Evolutionary conservation across 345 rosid genomes (phyloP).

Genomic region (Mercurialis annua): DNA sequence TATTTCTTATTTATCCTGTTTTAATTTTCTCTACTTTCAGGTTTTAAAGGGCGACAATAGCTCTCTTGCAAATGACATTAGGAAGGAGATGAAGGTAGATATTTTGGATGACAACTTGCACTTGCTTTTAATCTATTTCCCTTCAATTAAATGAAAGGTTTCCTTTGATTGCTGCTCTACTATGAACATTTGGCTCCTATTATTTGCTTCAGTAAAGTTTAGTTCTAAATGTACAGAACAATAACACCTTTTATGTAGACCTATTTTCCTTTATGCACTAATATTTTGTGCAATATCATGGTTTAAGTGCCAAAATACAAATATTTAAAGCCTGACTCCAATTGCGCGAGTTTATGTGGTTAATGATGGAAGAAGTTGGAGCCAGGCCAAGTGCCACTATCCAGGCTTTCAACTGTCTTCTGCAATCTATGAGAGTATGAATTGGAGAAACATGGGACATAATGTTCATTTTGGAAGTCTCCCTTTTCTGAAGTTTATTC

Average conservation of each 20-base stretch:
- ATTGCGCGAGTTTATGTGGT: too few relatives aligned
- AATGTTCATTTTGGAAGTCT: background rate
- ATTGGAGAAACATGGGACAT: too few relatives aligned
- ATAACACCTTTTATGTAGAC: background rate
- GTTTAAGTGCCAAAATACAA: background rate
- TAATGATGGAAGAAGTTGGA: too few relatives aligned
- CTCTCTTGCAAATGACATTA: constrained; percentile 79
- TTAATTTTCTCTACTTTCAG: constrained; percentile 38
- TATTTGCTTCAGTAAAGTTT: constrained; percentile 7
- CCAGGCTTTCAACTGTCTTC: too few relatives aligned
- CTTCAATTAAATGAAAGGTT: background rate
- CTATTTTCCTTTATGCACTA: background rate
- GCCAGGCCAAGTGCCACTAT: background rate
- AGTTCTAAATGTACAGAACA: background rate
- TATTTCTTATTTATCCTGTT: constrained; percentile 17
- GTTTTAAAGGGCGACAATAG: constrained; percentile 90
- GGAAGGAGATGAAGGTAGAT: constrained; percentile 89
- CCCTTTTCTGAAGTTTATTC: background rate
- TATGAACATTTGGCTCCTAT: background rate
- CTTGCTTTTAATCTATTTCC: background rate
- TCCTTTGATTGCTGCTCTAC: background rate
- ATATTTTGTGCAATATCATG: background rate
- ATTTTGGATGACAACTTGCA: background rate
- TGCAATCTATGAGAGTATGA: too few relatives aligned
- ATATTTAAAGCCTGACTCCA: background rate